Percentiles rank a stretch among this genome's conserved stretches.
These are phyloP conservation scores for Ceratocystis huliohia DNA, from an alignment of 2,329 filamentous ascomycete species.

Conservation along the genomic window DNA sequence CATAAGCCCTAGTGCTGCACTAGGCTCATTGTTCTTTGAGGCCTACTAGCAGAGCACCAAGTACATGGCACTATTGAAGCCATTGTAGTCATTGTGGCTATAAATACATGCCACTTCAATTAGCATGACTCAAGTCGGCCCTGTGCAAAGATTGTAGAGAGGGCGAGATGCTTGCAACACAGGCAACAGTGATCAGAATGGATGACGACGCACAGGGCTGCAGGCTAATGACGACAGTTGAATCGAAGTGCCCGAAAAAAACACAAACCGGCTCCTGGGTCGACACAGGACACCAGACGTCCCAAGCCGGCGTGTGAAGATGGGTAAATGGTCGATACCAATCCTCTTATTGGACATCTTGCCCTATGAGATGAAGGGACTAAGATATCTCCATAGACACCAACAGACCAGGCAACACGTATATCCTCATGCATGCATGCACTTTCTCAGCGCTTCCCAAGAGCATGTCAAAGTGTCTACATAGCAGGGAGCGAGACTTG, in stretches of 20 bases:
- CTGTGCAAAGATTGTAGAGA: not conserved
- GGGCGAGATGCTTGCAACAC: not conserved
- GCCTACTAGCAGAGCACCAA: not conserved
- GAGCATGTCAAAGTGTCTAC: conserved; percentile 4
- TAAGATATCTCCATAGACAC: not conserved
- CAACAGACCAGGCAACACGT: not conserved
- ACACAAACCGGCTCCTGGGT: not conserved
- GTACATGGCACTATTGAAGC: not conserved
- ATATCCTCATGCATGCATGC: not conserved
- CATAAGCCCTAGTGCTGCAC: not conserved
- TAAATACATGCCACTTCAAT: conserved; percentile 3
- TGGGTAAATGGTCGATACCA: not conserved
- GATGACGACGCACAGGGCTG: not conserved
- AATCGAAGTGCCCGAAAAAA: not conserved
- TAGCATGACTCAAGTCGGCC: not conserved
- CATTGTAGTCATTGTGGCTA: not conserved
- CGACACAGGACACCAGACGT: not conserved
- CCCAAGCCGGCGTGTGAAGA: not conserved
- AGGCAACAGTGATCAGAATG: not conserved
- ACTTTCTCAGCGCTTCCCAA: not conserved
- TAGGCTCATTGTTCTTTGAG: not conserved
- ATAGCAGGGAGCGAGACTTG: not conserved
- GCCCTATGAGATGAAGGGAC: not conserved
- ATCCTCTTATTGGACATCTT: not conserved
- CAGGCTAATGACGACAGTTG: not conserved